These are phyloP conservation scores for Thraustotheca clavata DNA, from an alignment of 352 stramenopile species.

Conservation along the genomic window DNA sequence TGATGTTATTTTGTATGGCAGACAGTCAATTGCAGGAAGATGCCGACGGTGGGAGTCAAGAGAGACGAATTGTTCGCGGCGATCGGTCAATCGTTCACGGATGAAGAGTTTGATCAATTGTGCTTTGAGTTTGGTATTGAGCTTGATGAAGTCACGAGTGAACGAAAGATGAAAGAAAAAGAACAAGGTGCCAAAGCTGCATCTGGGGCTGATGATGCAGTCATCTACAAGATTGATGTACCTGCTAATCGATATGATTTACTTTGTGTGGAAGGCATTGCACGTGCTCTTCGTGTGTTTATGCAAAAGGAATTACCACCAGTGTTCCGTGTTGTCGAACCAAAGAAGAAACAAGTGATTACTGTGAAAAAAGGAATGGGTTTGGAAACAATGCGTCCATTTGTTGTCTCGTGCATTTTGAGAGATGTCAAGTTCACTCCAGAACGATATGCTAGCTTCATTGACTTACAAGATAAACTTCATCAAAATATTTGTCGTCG, in stretches of 20 bases:
- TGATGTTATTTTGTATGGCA: conserved; percentile 6
- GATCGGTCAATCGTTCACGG: conserved; percentile 95
- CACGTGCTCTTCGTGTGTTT: conserved; percentile 95
- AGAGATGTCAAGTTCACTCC: conserved; percentile 94
- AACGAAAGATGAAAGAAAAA: conserved; percentile 79
- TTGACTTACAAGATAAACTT: conserved; percentile 99
- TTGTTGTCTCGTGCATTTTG: conserved; percentile 96
- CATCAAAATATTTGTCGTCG: conserved; percentile 99
- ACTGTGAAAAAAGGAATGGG: conserved; percentile 74
- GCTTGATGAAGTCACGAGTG: conserved; percentile 88
- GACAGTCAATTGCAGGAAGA: conserved; percentile 35
- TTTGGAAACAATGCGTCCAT: conserved; percentile 87
- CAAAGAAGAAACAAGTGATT: conserved; percentile 52
- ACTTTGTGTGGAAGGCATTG: conserved; percentile 98
- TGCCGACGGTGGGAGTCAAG: conserved; percentile 98
- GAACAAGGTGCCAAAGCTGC: conserved; percentile 43
- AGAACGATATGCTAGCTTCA: conserved; percentile 97
- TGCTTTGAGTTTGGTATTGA: conserved; percentile 99
- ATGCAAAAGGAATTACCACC: conserved; percentile 92
- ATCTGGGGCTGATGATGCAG: conserved; percentile 55
- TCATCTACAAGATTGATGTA: conserved; percentile 99
- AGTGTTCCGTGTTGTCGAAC: conserved; percentile 60
- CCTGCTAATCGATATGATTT: conserved; percentile 99
- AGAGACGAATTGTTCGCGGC: conserved; percentile 96
- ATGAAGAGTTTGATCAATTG: conserved; percentile 98